Percentiles rank a stretch among this genome's conserved stretches.
Evolutionary conservation across 805 yeast species (phyloP).

Genomic region (Candida ascalaphidarum): DNA sequence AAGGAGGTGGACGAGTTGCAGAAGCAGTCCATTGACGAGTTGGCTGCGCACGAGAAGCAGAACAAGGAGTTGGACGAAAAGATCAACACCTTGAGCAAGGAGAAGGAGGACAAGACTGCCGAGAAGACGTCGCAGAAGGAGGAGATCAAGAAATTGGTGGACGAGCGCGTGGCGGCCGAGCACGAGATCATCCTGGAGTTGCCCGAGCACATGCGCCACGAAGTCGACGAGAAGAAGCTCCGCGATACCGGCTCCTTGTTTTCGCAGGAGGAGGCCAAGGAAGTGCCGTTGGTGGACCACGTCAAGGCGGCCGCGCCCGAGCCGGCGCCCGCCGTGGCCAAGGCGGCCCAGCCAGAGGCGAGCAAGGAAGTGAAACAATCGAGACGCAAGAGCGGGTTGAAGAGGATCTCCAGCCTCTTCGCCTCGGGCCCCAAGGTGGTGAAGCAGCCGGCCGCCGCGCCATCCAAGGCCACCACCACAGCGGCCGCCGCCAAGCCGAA

Average conservation of each 20-base stretch:
- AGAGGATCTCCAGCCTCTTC: constrained; percentile 13
- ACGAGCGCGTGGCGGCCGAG: constrained; percentile 35
- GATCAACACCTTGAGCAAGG: constrained; percentile 30
- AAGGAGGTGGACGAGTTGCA: constrained; percentile 30
- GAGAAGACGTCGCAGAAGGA: constrained; percentile 28
- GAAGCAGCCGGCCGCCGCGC: background rate
- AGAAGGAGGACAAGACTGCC: constrained; percentile 27
- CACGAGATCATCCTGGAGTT: constrained; percentile 39
- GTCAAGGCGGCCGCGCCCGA: constrained; percentile 2
- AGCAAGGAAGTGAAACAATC: constrained; percentile 1
- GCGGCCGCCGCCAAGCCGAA: constrained; percentile 1
- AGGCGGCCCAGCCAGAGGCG: constrained; percentile 5
- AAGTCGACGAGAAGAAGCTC: constrained; percentile 25
- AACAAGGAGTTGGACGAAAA: constrained; percentile 32
- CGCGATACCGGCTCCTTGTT: constrained; percentile 33
- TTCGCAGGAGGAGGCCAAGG: constrained; percentile 18
- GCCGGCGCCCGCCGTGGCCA: constrained; percentile 1
- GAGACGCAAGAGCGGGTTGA: constrained; percentile 9
- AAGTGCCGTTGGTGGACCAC: constrained; percentile 7
- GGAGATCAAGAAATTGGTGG: constrained; percentile 20
- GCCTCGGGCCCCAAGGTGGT: constrained; percentile 3
- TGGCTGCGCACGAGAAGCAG: constrained; percentile 16
- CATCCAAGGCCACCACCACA: too few relatives aligned
- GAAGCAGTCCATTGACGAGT: constrained; percentile 13
- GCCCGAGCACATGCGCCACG: constrained; percentile 43